phyloP scores from a whole-genome alignment of 1,284 basidiomycete species.

The Ceratobasidium sp. region DNA sequence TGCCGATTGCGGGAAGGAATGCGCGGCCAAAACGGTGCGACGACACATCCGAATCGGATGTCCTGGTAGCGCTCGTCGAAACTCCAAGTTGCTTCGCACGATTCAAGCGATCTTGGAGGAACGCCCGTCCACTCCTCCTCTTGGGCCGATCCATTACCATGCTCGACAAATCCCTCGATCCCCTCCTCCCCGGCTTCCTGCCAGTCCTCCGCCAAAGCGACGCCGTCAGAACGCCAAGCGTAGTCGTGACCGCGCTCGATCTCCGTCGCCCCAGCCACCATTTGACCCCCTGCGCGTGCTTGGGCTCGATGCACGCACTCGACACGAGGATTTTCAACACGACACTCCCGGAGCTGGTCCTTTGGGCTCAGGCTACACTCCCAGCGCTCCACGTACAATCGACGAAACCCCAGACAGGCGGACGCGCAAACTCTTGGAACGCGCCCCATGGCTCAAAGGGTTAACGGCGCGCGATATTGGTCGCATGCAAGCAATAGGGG shows the following conservation, averaged over 20 bases:
- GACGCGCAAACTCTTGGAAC: not conserved
- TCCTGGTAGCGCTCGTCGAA: no score
- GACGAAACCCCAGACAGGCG: not conserved
- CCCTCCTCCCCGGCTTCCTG: not conserved
- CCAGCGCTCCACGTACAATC: not conserved
- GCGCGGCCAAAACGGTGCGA: no score
- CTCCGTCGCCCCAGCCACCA: not conserved
- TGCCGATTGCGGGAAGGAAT: no score
- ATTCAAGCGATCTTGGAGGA: not conserved
- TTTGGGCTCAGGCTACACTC: not conserved
- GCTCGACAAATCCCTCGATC: not conserved
- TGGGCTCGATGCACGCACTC: not conserved
- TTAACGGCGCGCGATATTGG: not conserved
- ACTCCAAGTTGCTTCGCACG: no score
- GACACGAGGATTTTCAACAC: not conserved
- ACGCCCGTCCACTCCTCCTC: not conserved
- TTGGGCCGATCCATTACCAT: not conserved
- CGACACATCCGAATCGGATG: no score
- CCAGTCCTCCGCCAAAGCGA: not conserved
- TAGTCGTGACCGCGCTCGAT: not conserved
- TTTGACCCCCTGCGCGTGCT: not conserved
- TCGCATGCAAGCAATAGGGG: not conserved
- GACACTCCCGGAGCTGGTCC: not conserved
- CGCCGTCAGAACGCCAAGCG: no score
- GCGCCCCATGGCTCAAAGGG: slow-evolving; percentile 5